Conservation (phyloP, 257 asterid species). For the Solanum habrochaites region DNA sequence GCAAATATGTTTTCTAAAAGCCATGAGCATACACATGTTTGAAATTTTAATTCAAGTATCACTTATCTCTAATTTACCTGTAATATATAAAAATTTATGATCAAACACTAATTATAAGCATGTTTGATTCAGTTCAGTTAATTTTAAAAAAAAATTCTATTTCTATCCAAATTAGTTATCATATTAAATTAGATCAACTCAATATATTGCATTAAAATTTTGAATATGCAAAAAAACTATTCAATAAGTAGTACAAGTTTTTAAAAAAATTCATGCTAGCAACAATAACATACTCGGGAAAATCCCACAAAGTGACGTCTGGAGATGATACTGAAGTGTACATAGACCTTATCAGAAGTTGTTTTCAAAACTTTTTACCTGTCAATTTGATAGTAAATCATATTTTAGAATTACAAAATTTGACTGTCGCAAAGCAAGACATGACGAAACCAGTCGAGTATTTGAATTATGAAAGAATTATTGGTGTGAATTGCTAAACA, state of each 20-base stretch:
- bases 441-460: neutral
- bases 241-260: neutral
- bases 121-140: neutral
- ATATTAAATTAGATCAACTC: neutral
- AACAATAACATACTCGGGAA: too few species aligned
- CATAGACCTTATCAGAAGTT: too few species aligned
- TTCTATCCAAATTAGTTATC: too few species aligned
- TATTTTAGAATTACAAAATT: neutral
- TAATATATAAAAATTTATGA: too few species aligned
- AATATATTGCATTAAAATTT: neutral
- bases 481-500: neutral
- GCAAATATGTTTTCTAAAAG: neutral
- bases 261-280: too few species aligned
- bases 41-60: too few species aligned
- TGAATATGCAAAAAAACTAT: neutral
- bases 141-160: too few species aligned
- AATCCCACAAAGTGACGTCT: too few species aligned
- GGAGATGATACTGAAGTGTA: too few species aligned
- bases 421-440: neutral
- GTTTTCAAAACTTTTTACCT: neutral
- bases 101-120: neutral
- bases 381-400: neutral
- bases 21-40: neutral
- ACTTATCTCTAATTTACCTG: fast-evolving
- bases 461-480: neutral